Evolutionary conservation across 2,329 filamentous ascomycete genomes (phyloP), one percentile per base, ranked within the genome.

Genomic region (Neospermospora avenae): DNA sequence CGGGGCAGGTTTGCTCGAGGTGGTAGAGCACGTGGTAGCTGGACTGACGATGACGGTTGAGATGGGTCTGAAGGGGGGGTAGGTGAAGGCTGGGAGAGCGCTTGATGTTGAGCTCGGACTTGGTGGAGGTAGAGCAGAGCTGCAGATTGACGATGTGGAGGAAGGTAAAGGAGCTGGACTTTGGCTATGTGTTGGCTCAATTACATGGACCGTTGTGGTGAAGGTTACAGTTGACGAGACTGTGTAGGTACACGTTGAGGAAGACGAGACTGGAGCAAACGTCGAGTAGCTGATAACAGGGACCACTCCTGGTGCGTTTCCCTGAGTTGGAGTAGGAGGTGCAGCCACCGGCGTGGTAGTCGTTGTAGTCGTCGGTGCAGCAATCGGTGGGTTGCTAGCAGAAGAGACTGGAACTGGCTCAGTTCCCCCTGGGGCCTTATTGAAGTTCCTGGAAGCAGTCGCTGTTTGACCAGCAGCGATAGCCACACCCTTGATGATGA

Each of bases 401-500:
- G 41, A 14, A 14, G 24, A 28, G 6, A 28, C n/a, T n/a, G n/a
- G n/a, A n/a, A n/a, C n/a, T n/a, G n/a, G n/a, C n/a, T n/a, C n/a
- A n/a, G n/a, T n/a, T n/a, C n/a, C n/a, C 6, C 25, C 22, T 5
- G 53, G 57, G 7, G 34, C 39, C 16, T 59, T 63, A 14, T 39
- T 63, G 56, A 72, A 71, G 55, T 72, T 72, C 34, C 60, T 63
- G 4, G 53, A 55, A 4, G 69, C 70, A 18, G 65, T 69, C 0
- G 55, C 58, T 10, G 60, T 59, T n/a, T 39, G 55, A 3, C 62
- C 65, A 4, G 57, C 25, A 4, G 49, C 64, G 39, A 83, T 73
- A 16, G 74, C 74, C 2, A 87, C 81, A 20, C 75, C 72, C 63
- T 80, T 80, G 7, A 86, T 79, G 6, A 76, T 73, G 13, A 87